Conservation (phyloP, 768 basidiomycete genomes). For the Phlebiopsis flavidoalba region DNA sequence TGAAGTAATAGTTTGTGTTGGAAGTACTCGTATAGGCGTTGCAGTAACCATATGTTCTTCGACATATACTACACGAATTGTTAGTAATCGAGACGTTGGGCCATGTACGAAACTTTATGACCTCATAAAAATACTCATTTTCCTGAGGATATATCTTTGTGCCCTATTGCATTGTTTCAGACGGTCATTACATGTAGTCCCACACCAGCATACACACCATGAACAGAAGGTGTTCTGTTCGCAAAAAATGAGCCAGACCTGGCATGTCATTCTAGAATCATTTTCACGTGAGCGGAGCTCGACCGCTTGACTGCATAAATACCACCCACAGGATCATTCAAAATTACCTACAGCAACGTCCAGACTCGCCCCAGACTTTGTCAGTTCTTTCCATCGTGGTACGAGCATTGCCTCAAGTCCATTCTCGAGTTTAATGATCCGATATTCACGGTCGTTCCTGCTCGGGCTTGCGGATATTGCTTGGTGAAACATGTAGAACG, state of each 20-base stretch:
- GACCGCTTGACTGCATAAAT: neutral
- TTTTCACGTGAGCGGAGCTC: neutral
- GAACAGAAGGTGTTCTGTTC: slow-evolving; percentile 94
- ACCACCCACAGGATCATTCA: slow-evolving; percentile 73
- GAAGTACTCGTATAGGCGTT: slow-evolving; percentile 93
- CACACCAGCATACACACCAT: slow-evolving; percentile 54
- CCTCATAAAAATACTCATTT: slow-evolving; percentile 93
- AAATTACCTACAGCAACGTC: slow-evolving; percentile 94
- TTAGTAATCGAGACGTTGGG: slow-evolving; percentile 6
- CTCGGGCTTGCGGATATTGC: slow-evolving; percentile 61
- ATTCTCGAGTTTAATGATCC: slow-evolving; percentile 80
- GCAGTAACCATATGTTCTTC: slow-evolving; percentile 83
- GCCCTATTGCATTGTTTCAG: slow-evolving; percentile 40
- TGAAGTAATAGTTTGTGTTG: slow-evolving; percentile 88
- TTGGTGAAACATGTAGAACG: slow-evolving; percentile 41
- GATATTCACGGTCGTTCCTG: slow-evolving; percentile 79
- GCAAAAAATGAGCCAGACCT: slow-evolving; percentile 90
- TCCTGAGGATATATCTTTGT: slow-evolving; percentile 83
- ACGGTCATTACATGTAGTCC: neutral
- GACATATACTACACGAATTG: slow-evolving; percentile 52
- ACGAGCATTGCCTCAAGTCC: slow-evolving; percentile 87
- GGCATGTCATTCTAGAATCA: slow-evolving; percentile 76
- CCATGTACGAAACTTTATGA: slow-evolving; percentile 25
- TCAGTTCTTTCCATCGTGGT: slow-evolving; percentile 82
- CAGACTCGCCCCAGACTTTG: slow-evolving; percentile 90